Base-by-base conservation (phyloP, 2,329 filamentous ascomycete genomes). In the Spiromastix sp. region DNA sequence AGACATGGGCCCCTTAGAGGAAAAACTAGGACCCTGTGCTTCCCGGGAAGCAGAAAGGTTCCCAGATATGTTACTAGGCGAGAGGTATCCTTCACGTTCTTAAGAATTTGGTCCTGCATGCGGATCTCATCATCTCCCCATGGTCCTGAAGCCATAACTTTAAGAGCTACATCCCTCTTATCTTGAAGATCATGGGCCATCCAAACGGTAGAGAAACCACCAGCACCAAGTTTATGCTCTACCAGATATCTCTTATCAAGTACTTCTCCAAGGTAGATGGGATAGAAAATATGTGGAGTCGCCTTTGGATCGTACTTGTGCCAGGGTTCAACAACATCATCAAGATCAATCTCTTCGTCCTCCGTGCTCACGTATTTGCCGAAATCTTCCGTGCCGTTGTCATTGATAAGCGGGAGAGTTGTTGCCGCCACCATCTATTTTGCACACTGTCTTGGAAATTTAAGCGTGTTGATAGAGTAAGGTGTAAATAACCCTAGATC, bases 1-100 rank as follows among this genome's bases (percentile, higher is more conserved):
- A 49, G 37, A 16, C 37, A 46, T 32, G 46, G 46, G n/a, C 48
- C 48, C 32, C 40, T 39, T 9, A 48, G 30, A 19, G 47, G 48
- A 35, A 46, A 46, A 10, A 53, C 46, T 13, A 51, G 27, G n/a
- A 48, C 31, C 11, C 34, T 29, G 27, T 42, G 40, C 10, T 35
- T 22, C 21, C 34, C 34, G 24, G 18, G 25, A 5, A 40, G 24
- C 4, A 37, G 12, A 37, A 43, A 43, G 22, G 36, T 39, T 8
- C 18, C 33, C 13, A 29, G 15, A 37, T 37, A 38, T 24, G 27
- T 30, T 9, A 36, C 24, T 34, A 43, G 36, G 24, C 35, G 38
- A 26, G 41, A 43, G n/a, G 30, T 39, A 39, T 43, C 41, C 17
- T 36, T 11, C 11, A 43, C 38, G 29, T 30, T 29, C 21, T 20